Evolutionary conservation across 192 early-diverging fungal species (phyloP).

Genomic region (Jimgerdemannia flammicorona): DNA sequence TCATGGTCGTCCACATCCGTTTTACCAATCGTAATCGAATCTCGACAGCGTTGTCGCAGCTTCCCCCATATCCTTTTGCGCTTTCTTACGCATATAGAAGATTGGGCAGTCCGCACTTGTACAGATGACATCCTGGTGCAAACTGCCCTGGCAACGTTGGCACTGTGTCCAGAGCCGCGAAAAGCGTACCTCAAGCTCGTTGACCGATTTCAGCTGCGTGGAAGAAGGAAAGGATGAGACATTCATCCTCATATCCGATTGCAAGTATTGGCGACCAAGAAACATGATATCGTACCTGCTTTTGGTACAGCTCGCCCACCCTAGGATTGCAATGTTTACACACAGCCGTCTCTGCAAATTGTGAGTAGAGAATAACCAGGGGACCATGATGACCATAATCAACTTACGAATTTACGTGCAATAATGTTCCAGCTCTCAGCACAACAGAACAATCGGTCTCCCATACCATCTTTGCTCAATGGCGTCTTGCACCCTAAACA

Average conservation of each 20-base stretch:
- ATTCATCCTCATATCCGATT: too few species aligned
- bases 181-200: conserved; percentile 70
- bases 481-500: conserved; percentile 92
- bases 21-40: conserved; percentile 65
- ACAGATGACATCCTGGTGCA: conserved; percentile 95
- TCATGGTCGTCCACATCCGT: too few species aligned
- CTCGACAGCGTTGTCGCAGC: conserved; percentile 66
- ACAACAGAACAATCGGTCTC: too few species aligned
- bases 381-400: too few species aligned
- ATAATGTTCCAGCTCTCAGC: not conserved
- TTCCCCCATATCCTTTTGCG: conserved; percentile 87
- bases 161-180: conserved; percentile 96
- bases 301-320: conserved; percentile 73
- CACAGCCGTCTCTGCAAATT: conserved; percentile 76
- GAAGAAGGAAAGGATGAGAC: not conserved
- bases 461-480: conserved; percentile 45
- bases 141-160: conserved; percentile 91
- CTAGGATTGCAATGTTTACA: conserved; percentile 20
- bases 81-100: conserved; percentile 97
- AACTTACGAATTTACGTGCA: too few species aligned
- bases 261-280: not conserved
- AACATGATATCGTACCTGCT: conserved; percentile 38
- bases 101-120: conserved; percentile 96
- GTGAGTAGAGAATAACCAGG: conserved; percentile 24
- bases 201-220: conserved; percentile 50